A percentile compares a stretch with the other conserved stretches of the same genome.
Evolutionary conservation across 2,329 filamentous ascomycete species (phyloP).

Genomic region (Penicillium rolfsii): DNA sequence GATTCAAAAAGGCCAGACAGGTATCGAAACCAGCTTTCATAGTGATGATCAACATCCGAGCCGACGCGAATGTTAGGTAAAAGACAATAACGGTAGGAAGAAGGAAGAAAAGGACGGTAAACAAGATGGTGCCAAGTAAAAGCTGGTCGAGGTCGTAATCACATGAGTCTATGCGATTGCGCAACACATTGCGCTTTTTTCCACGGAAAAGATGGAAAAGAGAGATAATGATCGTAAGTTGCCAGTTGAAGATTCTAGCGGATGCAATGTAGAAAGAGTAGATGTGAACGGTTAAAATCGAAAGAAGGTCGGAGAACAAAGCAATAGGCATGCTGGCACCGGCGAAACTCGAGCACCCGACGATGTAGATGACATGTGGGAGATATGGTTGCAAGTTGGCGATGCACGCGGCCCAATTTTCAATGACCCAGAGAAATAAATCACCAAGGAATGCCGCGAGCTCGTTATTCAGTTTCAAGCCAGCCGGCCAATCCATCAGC

Average conservation of each 20-base stretch:
- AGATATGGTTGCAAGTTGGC: constrained; percentile 75
- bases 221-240: constrained; percentile 92
- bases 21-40: constrained; percentile 92
- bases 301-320: constrained; percentile 90
- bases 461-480: constrained; percentile 92
- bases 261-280: constrained; percentile 98
- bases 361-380: constrained; percentile 86
- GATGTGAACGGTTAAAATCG: constrained; percentile 89
- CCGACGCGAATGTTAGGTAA: constrained; percentile 92
- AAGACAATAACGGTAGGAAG: constrained; percentile 95
- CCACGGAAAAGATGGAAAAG: constrained; percentile 98
- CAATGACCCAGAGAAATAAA: constrained; percentile 96
- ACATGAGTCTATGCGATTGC: constrained; percentile 97
- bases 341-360: constrained; percentile 92
- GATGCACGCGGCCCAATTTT: constrained; percentile 93
- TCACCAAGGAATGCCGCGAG: constrained; percentile 92
- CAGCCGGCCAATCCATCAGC: constrained; percentile 95
- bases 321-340: constrained; percentile 97
- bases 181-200: constrained; percentile 95
- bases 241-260: constrained; percentile 97
- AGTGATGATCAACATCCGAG: constrained; percentile 91
- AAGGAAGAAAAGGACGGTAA: constrained; percentile 92
- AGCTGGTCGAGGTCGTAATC: constrained; percentile 98
- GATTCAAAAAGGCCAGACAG: constrained; percentile 88
- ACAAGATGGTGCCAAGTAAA: constrained; percentile 92